phyloP scores from a whole-genome alignment of 306 rosid species.

The Casuarina equisetifolia region DNA sequence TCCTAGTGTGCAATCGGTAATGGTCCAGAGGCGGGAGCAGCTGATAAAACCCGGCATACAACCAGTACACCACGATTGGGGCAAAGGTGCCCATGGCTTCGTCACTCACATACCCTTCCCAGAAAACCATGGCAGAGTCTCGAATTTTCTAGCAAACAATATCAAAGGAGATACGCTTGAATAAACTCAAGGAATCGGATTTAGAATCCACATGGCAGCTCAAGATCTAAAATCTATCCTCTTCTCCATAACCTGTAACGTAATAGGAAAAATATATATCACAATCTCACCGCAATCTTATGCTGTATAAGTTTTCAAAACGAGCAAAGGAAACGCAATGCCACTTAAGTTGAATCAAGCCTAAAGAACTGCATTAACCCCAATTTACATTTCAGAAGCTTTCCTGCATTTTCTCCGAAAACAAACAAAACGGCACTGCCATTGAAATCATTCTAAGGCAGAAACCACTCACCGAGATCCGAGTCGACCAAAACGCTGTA shows the following conservation, averaged over 20 bases:
- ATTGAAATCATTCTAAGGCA: background rate
- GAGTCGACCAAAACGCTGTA: slow-evolving; percentile 20
- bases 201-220: slow-evolving; percentile 38
- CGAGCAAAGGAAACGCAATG: background rate
- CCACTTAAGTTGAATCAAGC: background rate
- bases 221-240: slow-evolving; percentile 44
- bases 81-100: slow-evolving; percentile 88
- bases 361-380: background rate
- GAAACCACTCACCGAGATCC: slow-evolving; percentile 20
- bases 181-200: slow-evolving; percentile 28
- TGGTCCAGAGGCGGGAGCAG: slow-evolving; percentile 64
- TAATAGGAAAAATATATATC: background rate
- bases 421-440: background rate
- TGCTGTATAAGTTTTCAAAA: background rate
- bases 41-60: slow-evolving; percentile 79
- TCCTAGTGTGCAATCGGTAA: slow-evolving; percentile 67
- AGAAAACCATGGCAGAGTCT: slow-evolving; percentile 53
- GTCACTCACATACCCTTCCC: slow-evolving; percentile 82
- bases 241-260: slow-evolving; percentile 42
- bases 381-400: background rate
- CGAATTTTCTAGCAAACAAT: slow-evolving; percentile 4
- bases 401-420: background rate
- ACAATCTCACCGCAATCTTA: background rate
- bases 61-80: slow-evolving; percentile 85
- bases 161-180: slow-evolving; percentile 21